These are phyloP conservation scores for Saturnispora serradocipensis DNA, from an alignment of 805 yeast species.

Conservation along the genomic window DNA sequence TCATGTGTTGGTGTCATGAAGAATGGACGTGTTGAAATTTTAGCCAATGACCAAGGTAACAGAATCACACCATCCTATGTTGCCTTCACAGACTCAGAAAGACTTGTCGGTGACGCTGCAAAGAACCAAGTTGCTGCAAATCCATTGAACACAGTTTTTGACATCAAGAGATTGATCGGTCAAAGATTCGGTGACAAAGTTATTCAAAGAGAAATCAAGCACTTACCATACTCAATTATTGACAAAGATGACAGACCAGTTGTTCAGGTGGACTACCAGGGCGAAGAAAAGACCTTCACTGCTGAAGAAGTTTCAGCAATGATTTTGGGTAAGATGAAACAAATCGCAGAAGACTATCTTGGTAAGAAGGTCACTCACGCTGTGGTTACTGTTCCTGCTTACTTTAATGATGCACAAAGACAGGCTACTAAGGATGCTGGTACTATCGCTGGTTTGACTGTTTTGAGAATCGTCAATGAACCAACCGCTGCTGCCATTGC, in stretches of 20 bases:
- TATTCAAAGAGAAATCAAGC: slow-evolving; percentile 72
- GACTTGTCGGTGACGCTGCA: slow-evolving; percentile 95
- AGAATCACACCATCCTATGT: slow-evolving; percentile 97
- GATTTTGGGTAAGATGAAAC: slow-evolving; percentile 86
- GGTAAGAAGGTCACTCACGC: slow-evolving; percentile 83
- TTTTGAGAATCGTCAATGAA: slow-evolving; percentile 83
- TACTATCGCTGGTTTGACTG: slow-evolving; percentile 82
- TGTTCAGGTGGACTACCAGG: slow-evolving; percentile 80
- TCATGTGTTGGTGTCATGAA: slow-evolving; percentile 84
- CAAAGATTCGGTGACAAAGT: slow-evolving; percentile 72
- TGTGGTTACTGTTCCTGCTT: slow-evolving; percentile 89
- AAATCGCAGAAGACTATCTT: slow-evolving; percentile 83
- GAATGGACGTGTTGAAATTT: slow-evolving; percentile 68
- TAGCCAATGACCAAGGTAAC: slow-evolving; percentile 97
- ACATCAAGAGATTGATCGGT: slow-evolving; percentile 92
- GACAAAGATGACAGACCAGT: slow-evolving; percentile 80
- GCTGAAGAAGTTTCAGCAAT: slow-evolving; percentile 94
- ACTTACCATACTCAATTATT: slow-evolving; percentile 77
- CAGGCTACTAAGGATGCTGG: slow-evolving; percentile 94
- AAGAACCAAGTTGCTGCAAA: slow-evolving; percentile 98
- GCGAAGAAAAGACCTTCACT: slow-evolving; percentile 77
- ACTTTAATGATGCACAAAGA: slow-evolving; percentile 89
- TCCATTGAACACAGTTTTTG: slow-evolving; percentile 88
- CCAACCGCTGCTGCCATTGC: slow-evolving; percentile 98
- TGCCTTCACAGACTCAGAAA: slow-evolving; percentile 91